Base-by-base conservation (phyloP, 2,329 filamentous ascomycete species). In the Trichoderma koningii region DNA sequence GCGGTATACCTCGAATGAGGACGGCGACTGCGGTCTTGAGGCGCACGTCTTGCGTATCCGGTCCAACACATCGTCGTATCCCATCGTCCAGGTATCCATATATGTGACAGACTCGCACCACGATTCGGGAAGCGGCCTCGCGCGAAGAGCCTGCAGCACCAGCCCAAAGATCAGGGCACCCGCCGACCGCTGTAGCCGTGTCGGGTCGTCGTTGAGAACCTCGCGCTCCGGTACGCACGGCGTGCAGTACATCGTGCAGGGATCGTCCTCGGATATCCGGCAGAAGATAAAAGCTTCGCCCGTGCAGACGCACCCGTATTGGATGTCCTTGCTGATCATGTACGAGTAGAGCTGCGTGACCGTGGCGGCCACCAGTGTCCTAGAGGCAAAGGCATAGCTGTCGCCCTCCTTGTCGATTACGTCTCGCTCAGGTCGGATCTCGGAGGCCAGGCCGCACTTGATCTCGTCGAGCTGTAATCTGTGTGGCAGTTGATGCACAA, bases 321-420 rank as follows among this genome's bases (percentile, higher is more conserved):
- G 70, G 17, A 76, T 73, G 42, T 73, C 69, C 53, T 76, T 77
- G 41, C 71, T 69, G 3, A 78, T 67, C 71, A 79, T 79, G 55
- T 77, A 77, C 7, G 75, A 78, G 68, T 79, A 80, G 7, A 80
- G 72, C 66, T 79, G 73, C 2, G 74, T 79, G 7, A 80, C 64
- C 23, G 77, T 74, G 26, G 77, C 76, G 21, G 76, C 71, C 47
- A 70, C 64, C 38, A 80, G 75, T n/a, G 45, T 14, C 65, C 57
- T 75, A 0, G 74, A 69, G 9, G 66, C 55, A 21, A 77, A 77
- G 12, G 19, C 52, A 41, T 73, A 76, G 45, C 65, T 71, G 6
- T 76, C 52, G 17, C 72, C 72, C 5, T 76, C 68, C 62, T 74
- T 50, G 66, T 77, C 72, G 64, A 79, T 74, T 19, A 75, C 65